Evolutionary conservation across 2,329 filamentous ascomycete species (phyloP), one percentile per base, ranked within the genome.

Genomic region (Fusarium sp.): DNA sequence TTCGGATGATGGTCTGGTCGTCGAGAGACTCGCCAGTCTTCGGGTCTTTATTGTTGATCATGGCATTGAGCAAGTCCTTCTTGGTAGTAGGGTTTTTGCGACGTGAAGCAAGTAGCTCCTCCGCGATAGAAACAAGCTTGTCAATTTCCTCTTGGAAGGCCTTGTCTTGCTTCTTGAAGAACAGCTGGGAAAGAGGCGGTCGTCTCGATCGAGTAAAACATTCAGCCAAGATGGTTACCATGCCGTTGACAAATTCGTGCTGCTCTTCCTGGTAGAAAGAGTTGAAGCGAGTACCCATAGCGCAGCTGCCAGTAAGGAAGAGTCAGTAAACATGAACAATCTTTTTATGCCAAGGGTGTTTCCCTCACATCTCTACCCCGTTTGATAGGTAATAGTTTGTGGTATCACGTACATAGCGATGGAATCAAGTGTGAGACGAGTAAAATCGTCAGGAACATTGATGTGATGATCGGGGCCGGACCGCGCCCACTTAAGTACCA

Each of bases 401-500:
- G 24, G 6, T 6, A 25, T 25, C 5, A 25, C 24, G 24, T 25
- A 25, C 24, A 27, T 10, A 13, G 42, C 42, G 24, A 45, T 45
- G 10, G 42, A 25, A 25, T 45, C 42, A 13, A 45, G 42, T 25
- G 42, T 45, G 4, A 45, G 22, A 7, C 14, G 12, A 8, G 42
- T 45, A 14, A 45, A 25, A 27, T 45, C 22, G 22, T 91, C 88
- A 0, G 86, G 84, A 1, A 87, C 86, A 29, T 83, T 80, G 59
- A 94, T 91, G 11, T 85, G 81, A 46, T 84, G 76, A 5, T 82
- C 77, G 1, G 87, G 80, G 1, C 91, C 91, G 66, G 87, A 83
- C 47, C 90, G 84, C 11, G 89, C 90, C 87, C 90, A 91, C 76
- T 92, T 92, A 77, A 91, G 82, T 6, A 86, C 84, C 44, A 92